Conservation (phyloP, 192 early-diverging fungal species). For the Backusella macrospora region DNA sequence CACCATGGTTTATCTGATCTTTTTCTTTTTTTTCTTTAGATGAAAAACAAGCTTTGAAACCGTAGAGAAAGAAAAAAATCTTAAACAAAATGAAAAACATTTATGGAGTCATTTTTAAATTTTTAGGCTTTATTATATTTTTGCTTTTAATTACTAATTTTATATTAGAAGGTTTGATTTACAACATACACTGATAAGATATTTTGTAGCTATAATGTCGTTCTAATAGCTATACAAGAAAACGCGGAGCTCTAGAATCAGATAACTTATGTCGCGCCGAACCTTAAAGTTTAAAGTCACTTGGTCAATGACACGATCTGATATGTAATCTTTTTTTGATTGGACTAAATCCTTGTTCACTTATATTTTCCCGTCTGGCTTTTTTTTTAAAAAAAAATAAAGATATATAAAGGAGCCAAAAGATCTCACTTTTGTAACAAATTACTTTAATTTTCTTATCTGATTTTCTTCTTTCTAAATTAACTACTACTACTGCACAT, state of each 20-base stretch:
- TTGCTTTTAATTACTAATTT: too few species aligned
- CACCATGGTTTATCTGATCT: not conserved
- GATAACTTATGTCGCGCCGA: not conserved
- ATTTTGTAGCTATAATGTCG: not conserved
- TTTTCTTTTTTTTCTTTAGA: not conserved
- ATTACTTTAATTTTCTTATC: not conserved
- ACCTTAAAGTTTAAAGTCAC: slow-evolving; percentile 11
- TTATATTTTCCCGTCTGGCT: not conserved
- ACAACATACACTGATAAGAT: not conserved
- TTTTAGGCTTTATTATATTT: not conserved
- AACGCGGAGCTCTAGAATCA: slow-evolving; percentile 4
- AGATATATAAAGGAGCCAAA: not conserved
- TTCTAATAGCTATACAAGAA: not conserved
- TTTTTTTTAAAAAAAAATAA: slow-evolving; percentile 4
- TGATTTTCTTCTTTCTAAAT: not conserved
- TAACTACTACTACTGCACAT: not conserved
- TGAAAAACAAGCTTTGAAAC: not conserved
- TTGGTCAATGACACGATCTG: slow-evolving; percentile 12
- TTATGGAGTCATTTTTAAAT: not conserved
- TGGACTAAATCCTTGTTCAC: not conserved
- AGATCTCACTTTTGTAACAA: not conserved
- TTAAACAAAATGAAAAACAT: not conserved
- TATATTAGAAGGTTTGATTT: not conserved
- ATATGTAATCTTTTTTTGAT: slow-evolving; percentile 5
- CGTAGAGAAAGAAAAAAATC: not conserved